Base-by-base conservation (phyloP, 768 basidiomycete species). In the Mrakia blollopis region DNA sequence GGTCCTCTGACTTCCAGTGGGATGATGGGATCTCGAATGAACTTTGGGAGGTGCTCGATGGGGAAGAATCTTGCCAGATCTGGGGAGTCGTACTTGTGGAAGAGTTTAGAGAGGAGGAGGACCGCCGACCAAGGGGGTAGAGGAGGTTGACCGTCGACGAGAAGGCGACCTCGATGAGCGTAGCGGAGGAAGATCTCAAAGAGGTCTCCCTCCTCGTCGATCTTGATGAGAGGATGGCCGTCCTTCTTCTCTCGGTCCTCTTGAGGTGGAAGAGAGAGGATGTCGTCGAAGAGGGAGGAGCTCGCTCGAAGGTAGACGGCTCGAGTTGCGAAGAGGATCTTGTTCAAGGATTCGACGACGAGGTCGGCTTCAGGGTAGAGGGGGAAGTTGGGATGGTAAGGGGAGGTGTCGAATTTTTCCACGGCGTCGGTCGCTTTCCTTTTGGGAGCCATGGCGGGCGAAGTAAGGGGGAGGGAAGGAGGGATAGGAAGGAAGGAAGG, bases 21-120 rank as follows among this genome's bases (percentile, higher is more conserved):
- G 30, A 63, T 1, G 3, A 30, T 1, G 1, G 35, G 61, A 21
- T 63, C 61, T 16, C 9, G 2, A 13, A 63, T 13, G 16, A 63
- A 63, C 28, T 8, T 16, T 14, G 30, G 61, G 7, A 63, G 61
- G 3, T 63, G 61, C 61, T 30, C n/a, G 25, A 32, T 9, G 16
- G 35, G 61, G 16, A 28, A 2, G 11, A 10, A 16, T 8, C 35
- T 9, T 13, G 61, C 61, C 2, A 63, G 61, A 28, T 1, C 16
- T 23, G 61, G 11, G 5, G 60, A 30, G 30, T 63, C 61, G 61
- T 63, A 63, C 61, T 63, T 63, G 61, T 63, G 30, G 61, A 63
- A 63, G 5, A 63, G 8, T 13, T 30, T 28, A 5, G 61, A n/a
- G 60, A 62, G 60, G 13, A n/a, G 21, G 60, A 62, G n/a, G 60